phyloP scores from a whole-genome alignment of 2,329 filamentous ascomycete genomes.

The Pseudogymnoascus sp. region DNA sequence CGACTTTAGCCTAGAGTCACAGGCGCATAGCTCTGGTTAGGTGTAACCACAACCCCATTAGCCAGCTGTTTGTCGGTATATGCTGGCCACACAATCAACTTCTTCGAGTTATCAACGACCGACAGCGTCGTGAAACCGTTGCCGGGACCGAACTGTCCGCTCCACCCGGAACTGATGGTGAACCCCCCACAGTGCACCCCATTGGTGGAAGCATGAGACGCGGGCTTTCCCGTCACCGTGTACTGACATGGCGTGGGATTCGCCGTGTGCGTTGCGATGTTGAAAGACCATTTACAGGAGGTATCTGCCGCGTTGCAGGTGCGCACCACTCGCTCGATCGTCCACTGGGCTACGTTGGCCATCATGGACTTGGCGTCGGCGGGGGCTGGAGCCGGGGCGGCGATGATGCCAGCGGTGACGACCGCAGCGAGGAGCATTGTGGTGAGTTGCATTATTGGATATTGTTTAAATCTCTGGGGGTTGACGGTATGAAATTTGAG shows the following conservation, averaged over 20 bases:
- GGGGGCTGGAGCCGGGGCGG: conserved; percentile 29
- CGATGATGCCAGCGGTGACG: conserved; percentile 31
- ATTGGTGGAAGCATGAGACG: conserved; percentile 31
- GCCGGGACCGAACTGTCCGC: conserved; percentile 43
- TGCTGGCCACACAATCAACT: conserved; percentile 42
- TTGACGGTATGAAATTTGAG: neutral
- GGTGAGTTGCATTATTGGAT: conserved; percentile 35
- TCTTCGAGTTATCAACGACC: conserved; percentile 37
- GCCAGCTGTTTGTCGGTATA: conserved; percentile 45
- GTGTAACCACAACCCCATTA: conserved; percentile 37
- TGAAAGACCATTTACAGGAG: conserved; percentile 38
- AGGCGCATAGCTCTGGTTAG: conserved; percentile 37
- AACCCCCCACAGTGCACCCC: conserved; percentile 40
- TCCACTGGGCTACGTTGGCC: conserved; percentile 34
- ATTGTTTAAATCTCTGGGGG: neutral
- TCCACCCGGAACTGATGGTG: conserved; percentile 46
- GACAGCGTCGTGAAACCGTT: conserved; percentile 47
- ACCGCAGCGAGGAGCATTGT: conserved; percentile 32
- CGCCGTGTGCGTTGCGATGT: conserved; percentile 31
- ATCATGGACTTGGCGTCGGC: conserved; percentile 31
- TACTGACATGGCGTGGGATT: conserved; percentile 32
- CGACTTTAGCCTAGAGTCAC: neutral
- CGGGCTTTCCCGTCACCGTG: conserved; percentile 28
- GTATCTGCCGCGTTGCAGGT: conserved; percentile 33
- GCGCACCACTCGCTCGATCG: conserved; percentile 34